phyloP scores from a whole-genome alignment of 73 alveolate genomes.

The Uronychia setigera region DNA sequence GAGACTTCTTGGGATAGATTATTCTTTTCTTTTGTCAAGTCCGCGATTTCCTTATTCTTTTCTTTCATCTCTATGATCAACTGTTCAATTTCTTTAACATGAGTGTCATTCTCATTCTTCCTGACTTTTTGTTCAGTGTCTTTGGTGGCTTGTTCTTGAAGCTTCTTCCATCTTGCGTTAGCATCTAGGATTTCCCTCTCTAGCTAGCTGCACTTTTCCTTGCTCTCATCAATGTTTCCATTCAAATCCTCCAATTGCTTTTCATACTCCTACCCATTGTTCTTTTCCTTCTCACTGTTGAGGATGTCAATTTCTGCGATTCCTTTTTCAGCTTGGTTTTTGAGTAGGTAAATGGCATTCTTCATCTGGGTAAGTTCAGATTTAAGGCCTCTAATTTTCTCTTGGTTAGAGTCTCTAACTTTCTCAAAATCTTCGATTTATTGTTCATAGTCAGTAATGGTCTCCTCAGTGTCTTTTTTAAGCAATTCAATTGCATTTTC shows the following conservation, averaged over 20 bases:
- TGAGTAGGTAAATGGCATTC: slow-evolving; percentile 1
- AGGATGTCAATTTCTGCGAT: slow-evolving; percentile 33
- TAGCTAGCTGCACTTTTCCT: slow-evolving; percentile 19
- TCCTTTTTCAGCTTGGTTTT: slow-evolving; percentile 4
- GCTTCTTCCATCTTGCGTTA: slow-evolving; percentile 4
- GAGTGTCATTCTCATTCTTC: slow-evolving; percentile 27
- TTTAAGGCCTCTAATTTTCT: not conserved
- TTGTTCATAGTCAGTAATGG: not conserved
- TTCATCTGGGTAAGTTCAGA: slow-evolving; percentile 11
- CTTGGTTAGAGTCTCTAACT: slow-evolving; percentile 28
- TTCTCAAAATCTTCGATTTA: slow-evolving; percentile 14
- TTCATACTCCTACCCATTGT: slow-evolving; percentile 24
- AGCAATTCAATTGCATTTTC: slow-evolving; percentile 13
- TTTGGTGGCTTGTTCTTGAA: slow-evolving; percentile 13
- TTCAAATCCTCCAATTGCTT: slow-evolving; percentile 15
- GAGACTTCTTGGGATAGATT: slow-evolving; percentile 20
- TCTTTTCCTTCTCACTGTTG: slow-evolving; percentile 30
- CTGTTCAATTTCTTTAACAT: slow-evolving; percentile 26
- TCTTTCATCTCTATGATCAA: slow-evolving; percentile 22
- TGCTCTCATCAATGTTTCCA: slow-evolving; percentile 8
- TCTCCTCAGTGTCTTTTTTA: slow-evolving; percentile 3
- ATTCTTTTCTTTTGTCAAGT: slow-evolving; percentile 10
- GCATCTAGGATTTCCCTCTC: slow-evolving; percentile 9
- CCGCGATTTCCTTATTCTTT: slow-evolving; percentile 7
- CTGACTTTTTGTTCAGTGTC: slow-evolving; percentile 15